These are phyloP conservation scores for Thuidium tamariscinum DNA, from an alignment of 225 moss, liverwort and hornwort species.

Conservation along the genomic window DNA sequence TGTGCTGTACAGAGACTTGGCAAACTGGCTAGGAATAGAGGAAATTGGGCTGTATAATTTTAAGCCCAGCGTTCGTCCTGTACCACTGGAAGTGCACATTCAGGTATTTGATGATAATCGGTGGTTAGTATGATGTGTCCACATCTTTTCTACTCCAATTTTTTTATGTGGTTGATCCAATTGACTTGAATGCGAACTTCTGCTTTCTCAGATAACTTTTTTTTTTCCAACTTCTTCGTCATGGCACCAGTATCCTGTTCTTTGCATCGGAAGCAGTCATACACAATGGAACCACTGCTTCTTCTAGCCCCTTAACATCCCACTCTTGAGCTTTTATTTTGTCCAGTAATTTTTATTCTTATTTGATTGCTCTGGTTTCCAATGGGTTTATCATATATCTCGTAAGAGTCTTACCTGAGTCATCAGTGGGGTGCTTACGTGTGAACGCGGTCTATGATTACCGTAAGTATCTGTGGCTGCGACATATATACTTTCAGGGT, in stretches of 20 bases:
- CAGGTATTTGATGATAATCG: conserved; percentile 39
- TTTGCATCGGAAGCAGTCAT: not conserved
- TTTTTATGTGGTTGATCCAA: not conserved
- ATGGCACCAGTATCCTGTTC: not conserved
- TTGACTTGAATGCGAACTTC: not conserved
- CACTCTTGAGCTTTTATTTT: not conserved
- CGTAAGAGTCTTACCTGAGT: not conserved
- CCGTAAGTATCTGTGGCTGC: not conserved
- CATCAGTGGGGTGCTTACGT: not conserved
- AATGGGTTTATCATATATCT: not conserved
- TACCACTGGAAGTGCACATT: conserved; percentile 98
- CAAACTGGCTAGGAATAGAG: conserved; percentile 90
- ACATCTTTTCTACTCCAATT: not conserved
- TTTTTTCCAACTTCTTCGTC: not conserved
- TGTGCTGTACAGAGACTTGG: conserved; percentile 54
- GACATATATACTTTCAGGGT: not conserved
- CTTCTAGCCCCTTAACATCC: not conserved
- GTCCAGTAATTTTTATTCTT: not conserved
- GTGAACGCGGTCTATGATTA: not conserved
- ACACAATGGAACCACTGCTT: not conserved
- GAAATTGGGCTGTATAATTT: conserved; percentile 92
- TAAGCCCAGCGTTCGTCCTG: conserved; percentile 98
- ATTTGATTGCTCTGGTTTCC: not conserved
- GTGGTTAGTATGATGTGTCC: not conserved
- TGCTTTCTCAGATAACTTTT: not conserved